Conservation (phyloP, 2,329 filamentous ascomycete species). For the Xylaria sp. region DNA sequence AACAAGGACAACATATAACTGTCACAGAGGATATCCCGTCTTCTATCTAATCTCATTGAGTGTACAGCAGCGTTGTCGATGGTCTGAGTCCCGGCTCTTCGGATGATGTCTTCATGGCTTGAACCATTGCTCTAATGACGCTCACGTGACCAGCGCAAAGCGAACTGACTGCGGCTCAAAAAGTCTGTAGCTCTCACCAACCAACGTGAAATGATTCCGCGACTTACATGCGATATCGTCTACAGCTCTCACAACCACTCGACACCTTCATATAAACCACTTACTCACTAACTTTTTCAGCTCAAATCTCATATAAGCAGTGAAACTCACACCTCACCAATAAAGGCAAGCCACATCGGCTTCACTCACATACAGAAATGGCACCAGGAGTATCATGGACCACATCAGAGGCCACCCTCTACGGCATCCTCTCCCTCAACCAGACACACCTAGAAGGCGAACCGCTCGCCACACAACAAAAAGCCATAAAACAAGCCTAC, state of each 20-base stretch:
- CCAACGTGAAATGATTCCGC: conserved; percentile 7
- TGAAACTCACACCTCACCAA: no score
- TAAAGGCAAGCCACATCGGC: not conserved
- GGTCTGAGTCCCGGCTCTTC: not conserved
- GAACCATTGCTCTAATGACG: not conserved
- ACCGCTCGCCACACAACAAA: conserved; percentile 40
- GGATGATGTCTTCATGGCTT: not conserved
- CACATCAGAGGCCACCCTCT: conserved; percentile 45
- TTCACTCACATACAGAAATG: conserved; percentile 18
- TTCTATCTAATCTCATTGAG: not conserved
- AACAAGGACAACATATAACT: not conserved
- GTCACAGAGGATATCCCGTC: not conserved
- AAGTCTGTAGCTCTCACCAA: conserved; percentile 25
- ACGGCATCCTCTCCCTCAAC: conserved; percentile 55
- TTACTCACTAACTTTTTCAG: not conserved
- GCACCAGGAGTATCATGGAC: conserved; percentile 27
- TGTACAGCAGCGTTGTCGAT: not conserved
- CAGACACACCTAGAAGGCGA: conserved; percentile 42
- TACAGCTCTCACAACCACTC: conserved; percentile 1
- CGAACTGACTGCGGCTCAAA: conserved; percentile 15
- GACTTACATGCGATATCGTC: conserved; percentile 17
- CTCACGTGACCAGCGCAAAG: conserved; percentile 27
- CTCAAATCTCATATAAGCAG: not conserved
- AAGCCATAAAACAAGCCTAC: conserved; percentile 55
- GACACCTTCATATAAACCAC: not conserved